phyloP scores from a whole-genome alignment of 495 filamentous ascomycete genomes.

The Xylaria longipes region DNA sequence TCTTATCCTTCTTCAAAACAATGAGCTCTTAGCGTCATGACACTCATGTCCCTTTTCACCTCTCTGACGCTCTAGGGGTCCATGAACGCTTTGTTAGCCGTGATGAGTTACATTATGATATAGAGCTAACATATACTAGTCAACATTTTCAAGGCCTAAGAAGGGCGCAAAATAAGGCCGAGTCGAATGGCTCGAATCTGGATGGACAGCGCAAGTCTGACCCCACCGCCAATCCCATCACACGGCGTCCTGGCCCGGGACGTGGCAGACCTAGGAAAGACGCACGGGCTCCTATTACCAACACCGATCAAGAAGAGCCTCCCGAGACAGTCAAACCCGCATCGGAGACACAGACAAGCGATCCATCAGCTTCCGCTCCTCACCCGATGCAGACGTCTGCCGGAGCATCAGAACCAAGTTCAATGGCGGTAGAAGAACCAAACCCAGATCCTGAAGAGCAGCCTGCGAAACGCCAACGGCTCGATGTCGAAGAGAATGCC shows the following conservation, averaged over 20 bases:
- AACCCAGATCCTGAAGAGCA: conserved; percentile 36
- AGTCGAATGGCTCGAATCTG: conserved; percentile 33
- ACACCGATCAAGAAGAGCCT: conserved; percentile 20
- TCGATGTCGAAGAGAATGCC: conserved; percentile 34
- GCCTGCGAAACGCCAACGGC: conserved; percentile 46
- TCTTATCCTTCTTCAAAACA: neutral
- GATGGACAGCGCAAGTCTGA: conserved; percentile 44
- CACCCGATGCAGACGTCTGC: conserved; percentile 23
- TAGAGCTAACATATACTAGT: conserved; percentile 35
- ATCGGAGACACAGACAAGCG: conserved; percentile 27
- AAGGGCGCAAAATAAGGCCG: conserved; percentile 54
- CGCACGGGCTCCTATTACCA: conserved; percentile 25
- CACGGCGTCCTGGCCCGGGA: conserved; percentile 55
- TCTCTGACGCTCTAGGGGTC: neutral
- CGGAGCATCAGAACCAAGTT: conserved; percentile 27
- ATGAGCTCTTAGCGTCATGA: neutral
- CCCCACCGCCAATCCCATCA: conserved; percentile 56
- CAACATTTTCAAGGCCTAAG: conserved; percentile 60
- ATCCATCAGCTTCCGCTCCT: conserved; percentile 23
- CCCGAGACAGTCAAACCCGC: conserved; percentile 9
- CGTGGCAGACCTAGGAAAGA: conserved; percentile 54
- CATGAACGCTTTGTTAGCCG: neutral
- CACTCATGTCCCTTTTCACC: neutral
- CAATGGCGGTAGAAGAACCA: conserved; percentile 33
- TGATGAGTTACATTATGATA: neutral